Evolutionary conservation across 257 asterid genomes (phyloP).

Genomic region (Ilex aquifolium): DNA sequence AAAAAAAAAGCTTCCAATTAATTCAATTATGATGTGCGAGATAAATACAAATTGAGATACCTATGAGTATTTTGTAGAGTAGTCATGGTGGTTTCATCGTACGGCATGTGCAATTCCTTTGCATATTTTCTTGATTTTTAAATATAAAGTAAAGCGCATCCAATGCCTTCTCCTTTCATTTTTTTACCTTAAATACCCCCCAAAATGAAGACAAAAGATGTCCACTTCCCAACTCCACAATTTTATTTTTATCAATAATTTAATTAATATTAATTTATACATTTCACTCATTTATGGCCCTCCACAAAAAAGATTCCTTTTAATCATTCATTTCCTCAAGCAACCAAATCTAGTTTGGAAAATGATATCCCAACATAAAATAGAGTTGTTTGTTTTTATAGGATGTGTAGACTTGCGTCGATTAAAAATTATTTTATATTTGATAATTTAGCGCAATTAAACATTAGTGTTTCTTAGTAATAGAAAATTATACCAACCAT

Average conservation of each 20-base stretch:
- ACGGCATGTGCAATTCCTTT: slow-evolving; percentile 5
- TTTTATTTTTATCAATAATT: slow-evolving; percentile 1
- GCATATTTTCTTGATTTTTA: not conserved
- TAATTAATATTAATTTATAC: not conserved
- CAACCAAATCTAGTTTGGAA: not conserved
- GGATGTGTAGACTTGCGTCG: not conserved
- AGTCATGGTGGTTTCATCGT: slow-evolving; percentile 8
- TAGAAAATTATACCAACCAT: no score
- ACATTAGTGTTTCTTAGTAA: no score
- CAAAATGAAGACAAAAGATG: slow-evolving; percentile 7
- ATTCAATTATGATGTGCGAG: not conserved
- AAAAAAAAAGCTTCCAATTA: no score
- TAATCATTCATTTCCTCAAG: slow-evolving; percentile 2
- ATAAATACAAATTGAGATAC: not conserved
- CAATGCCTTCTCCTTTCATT: slow-evolving; percentile 7
- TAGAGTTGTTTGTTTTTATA: not conserved
- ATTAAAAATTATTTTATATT: no score
- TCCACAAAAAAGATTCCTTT: slow-evolving; percentile 14
- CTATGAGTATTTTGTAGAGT: not conserved
- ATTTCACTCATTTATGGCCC: slow-evolving; percentile 11
- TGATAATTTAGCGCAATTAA: no score
- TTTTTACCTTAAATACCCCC: slow-evolving; percentile 2
- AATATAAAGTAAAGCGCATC: slow-evolving; percentile 6
- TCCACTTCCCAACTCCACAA: slow-evolving; percentile 17
- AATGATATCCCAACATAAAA: no score